A percentile compares a stretch with the other conserved stretches of the same genome.
Evolutionary conservation across 306 rosid genomes (phyloP).

Genomic region (Vachellia pachyceras): DNA sequence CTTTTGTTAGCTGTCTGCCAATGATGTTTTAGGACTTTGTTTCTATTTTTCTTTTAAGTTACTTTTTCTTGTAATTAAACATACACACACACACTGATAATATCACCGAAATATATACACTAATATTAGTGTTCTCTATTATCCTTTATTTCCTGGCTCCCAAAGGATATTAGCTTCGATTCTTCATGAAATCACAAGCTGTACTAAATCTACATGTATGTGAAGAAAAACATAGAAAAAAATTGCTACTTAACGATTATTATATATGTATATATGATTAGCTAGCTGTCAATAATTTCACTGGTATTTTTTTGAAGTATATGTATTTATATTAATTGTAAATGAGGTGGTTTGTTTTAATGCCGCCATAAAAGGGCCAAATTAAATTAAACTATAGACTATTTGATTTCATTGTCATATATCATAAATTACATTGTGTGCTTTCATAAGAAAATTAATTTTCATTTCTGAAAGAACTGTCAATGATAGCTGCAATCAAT

Average conservation of each 20-base stretch:
- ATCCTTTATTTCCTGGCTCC: not conserved
- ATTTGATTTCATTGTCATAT: not conserved
- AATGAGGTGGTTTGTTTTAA: not conserved
- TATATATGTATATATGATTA: not conserved
- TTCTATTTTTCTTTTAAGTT: not conserved
- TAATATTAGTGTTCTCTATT: not conserved
- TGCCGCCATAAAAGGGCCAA: not conserved
- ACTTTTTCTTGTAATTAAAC: not conserved
- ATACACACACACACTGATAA: not conserved
- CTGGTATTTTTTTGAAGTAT: not conserved
- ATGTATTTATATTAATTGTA: not conserved
- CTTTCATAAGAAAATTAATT: not conserved
- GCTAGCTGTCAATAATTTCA: not conserved
- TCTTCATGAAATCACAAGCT: not conserved
- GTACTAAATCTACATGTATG: not conserved
- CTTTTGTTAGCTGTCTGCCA: not conserved
- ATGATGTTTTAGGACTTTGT: not conserved
- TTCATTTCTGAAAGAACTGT: not conserved
- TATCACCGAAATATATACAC: not conserved
- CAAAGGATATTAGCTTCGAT: not conserved
- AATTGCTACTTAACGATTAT: not conserved
- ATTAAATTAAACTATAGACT: too few relatives aligned
- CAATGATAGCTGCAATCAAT: slow-evolving; percentile 29
- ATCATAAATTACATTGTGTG: not conserved
- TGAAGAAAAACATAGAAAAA: not conserved